Evolutionary conservation across 345 rosid species (phyloP).

Genomic region (Eucalyptus tenuipes): DNA sequence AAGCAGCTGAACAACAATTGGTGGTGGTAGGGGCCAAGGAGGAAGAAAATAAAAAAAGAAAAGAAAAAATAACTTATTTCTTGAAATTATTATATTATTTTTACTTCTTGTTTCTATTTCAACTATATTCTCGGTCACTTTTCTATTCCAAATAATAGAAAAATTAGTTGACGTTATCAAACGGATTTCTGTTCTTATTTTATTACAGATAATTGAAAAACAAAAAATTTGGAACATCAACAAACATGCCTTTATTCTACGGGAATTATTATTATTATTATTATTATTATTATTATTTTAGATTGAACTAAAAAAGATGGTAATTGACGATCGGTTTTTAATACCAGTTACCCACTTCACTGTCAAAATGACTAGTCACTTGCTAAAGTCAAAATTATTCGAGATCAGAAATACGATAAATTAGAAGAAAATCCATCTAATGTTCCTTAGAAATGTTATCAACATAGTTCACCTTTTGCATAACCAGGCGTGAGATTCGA

Average conservation of each 20-base stretch:
- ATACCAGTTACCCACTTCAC: neutral
- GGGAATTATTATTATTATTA: too few relatives aligned
- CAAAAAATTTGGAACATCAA: too few relatives aligned
- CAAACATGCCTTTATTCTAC: too few relatives aligned
- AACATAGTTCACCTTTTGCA: neutral
- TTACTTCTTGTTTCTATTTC: too few relatives aligned
- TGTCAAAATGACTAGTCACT: neutral
- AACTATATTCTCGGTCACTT: rapidly evolving
- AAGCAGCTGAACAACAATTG: rapidly evolving
- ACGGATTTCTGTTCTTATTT: rapidly evolving
- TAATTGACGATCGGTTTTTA: neutral
- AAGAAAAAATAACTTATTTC: too few relatives aligned
- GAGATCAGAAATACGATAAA: neutral
- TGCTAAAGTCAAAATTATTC: neutral
- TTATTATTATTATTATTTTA: too few relatives aligned
- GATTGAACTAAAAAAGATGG: rapidly evolving
- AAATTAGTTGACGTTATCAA: too few relatives aligned
- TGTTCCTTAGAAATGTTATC: neutral
- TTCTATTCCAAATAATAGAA: rapidly evolving
- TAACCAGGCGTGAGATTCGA: neutral
- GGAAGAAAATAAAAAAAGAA: too few relatives aligned
- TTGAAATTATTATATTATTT: too few relatives aligned
- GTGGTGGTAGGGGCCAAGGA: rapidly evolving
- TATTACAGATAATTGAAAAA: rapidly evolving
- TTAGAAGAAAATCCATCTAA: neutral